Base-by-base conservation (phyloP, 2,329 filamentous ascomycete genomes). In the Zopfia rhizophila region DNA sequence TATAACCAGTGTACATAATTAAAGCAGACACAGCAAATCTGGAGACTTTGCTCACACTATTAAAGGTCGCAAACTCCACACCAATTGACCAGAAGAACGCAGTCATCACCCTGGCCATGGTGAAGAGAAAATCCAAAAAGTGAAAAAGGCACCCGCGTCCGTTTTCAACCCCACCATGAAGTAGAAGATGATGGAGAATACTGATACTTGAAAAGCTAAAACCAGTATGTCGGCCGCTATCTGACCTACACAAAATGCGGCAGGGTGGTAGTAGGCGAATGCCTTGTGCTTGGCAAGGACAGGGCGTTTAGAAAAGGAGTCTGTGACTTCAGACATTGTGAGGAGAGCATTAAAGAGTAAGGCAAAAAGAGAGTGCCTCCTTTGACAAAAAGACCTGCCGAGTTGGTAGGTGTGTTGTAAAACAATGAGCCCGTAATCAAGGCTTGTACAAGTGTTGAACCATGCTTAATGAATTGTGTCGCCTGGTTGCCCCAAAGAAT, bases 201-300 rank as follows among this genome's bases (percentile, higher is more conserved):
- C 68, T 0, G 78, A 76, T 12, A 87, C 74, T 56, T 88, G 85
- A 50, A 85, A 77, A 0, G 84, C 42, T 1, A 85, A 57, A 3
- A 86, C 73, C 0, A 83, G 80, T 1, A 81, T 70, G 49, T 82
- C 79, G 6, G 77, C 75, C n/a, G 74, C 22, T 87, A 55, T 69
- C 91, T 93, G 78, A 90, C 93, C 23, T 81, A 74, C 57, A 91
- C 79, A 11, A 82, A 75, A 63, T 87, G 90, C 88, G 5, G 88
- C 90, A 0, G 92, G 90, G 61, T 95, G 91, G 63, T 94, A 95
- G 18, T 96, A 80, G n/a, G 90, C 90, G 65, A 95, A 96, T 38
- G 87, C 84, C 43, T 81, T 75, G 58, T 97, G 91, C 66, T 96
- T 96, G 60, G 95, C 90, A 41, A 96, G 88, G 58, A 96, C 94